Percentiles rank a stretch among this genome's conserved stretches.
Evolutionary conservation across 257 asterid genomes (phyloP).

Genomic region (Gardenia jasminoides): DNA sequence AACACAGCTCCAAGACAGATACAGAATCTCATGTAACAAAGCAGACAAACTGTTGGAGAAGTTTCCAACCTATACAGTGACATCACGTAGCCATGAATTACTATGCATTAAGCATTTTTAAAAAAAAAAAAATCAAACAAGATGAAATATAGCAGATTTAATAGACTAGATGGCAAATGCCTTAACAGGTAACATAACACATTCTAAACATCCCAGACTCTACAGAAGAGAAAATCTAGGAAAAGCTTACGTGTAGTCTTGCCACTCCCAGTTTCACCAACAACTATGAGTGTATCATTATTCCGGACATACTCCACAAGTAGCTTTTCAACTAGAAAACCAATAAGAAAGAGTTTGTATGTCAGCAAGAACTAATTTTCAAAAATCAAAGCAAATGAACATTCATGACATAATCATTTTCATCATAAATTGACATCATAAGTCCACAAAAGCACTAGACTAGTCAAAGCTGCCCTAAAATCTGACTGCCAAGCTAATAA

Average conservation of each 20-base stretch:
- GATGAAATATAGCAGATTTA: background rate
- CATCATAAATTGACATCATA: background rate
- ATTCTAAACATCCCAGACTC: background rate
- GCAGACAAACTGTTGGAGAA: background rate
- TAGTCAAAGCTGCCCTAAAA: background rate
- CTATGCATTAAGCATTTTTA: background rate
- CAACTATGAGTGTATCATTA: conserved; percentile 78
- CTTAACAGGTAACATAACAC: background rate
- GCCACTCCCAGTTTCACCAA: conserved; percentile 99
- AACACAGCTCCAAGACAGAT: background rate
- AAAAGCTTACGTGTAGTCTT: conserved; percentile 89
- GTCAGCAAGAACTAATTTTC: background rate
- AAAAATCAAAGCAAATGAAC: background rate
- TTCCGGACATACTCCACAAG: conserved; percentile 81
- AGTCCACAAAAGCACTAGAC: background rate
- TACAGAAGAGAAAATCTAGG: background rate
- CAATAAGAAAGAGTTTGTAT: background rate
- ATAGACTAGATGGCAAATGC: background rate
- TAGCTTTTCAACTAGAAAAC: conserved; percentile 59
- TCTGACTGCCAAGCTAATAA: background rate
- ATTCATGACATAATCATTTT: too few species aligned
- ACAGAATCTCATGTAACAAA: background rate
- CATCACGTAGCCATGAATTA: background rate
- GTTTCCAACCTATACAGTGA: background rate
- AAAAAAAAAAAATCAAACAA: background rate